Percentiles rank a stretch among this genome's conserved stretches.
phyloP scores from a whole-genome alignment of 495 filamentous ascomycete genomes.

The Neurospora sp. region DNA sequence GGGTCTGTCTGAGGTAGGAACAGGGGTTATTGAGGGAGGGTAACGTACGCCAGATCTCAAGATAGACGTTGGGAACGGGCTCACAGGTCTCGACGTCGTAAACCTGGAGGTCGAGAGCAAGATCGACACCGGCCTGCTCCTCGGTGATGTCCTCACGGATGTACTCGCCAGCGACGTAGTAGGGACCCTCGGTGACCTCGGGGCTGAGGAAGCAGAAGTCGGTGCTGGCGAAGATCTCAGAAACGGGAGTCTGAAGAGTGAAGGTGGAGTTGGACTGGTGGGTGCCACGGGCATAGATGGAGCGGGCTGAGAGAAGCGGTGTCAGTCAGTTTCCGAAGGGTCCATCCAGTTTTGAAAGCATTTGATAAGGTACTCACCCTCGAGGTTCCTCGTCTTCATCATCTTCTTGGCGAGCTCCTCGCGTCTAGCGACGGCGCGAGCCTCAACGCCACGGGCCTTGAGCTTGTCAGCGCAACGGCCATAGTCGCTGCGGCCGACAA shows the following conservation, averaged over 20 bases:
- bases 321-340: constrained; percentile 5
- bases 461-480: constrained; percentile 40
- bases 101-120: constrained; percentile 51
- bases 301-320: neutral
- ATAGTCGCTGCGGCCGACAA: constrained; percentile 28
- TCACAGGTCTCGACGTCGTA: constrained; percentile 51
- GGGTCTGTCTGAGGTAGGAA: neutral
- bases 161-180: constrained; percentile 37
- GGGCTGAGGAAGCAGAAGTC: constrained; percentile 44
- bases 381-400: constrained; percentile 12
- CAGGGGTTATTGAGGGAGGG: neutral
- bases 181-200: constrained; percentile 45
- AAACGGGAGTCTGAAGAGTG: constrained; percentile 6
- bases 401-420: constrained; percentile 14
- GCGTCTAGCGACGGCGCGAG: constrained; percentile 36
- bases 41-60: constrained; percentile 47
- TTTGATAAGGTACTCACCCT: constrained; percentile 12
- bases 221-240: constrained; percentile 37
- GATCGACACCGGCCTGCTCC: constrained; percentile 41
- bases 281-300: neutral
- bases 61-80: constrained; percentile 42
- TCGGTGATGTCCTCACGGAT: constrained; percentile 50
- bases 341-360: neutral
- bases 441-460: constrained; percentile 38
- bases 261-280: neutral